These are phyloP conservation scores for Hypoxylon sp. DNA, from an alignment of 2,329 filamentous ascomycete species.

Conservation along the genomic window DNA sequence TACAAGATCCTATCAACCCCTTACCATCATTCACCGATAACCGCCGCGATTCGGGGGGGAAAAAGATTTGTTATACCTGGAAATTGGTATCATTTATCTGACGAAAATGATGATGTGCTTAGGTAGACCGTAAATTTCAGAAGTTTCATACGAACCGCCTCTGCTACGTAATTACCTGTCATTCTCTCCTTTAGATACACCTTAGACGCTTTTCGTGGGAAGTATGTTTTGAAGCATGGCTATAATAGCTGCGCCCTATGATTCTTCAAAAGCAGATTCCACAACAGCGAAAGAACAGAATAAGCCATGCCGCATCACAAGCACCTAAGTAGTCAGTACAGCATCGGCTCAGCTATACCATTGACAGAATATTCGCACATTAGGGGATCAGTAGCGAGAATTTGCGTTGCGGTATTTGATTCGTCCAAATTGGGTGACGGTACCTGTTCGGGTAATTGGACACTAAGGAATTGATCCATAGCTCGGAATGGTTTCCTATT, in stretches of 20 bases:
- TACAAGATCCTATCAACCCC: conserved; percentile 5
- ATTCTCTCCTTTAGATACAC: not conserved
- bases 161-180: not conserved
- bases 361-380: not conserved
- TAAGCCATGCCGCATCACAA: not conserved
- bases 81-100: not conserved
- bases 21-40: not conserved
- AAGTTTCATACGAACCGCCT: not conserved
- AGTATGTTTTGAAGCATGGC: not conserved
- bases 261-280: not conserved
- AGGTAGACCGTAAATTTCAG: not conserved
- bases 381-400: not conserved
- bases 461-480: not conserved
- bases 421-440: not conserved
- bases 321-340: not conserved
- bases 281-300: not conserved
- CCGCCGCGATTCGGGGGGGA: conserved; percentile 4
- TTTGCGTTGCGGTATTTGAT: not conserved
- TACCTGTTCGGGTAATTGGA: conserved; percentile 1
- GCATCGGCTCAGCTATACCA: not conserved
- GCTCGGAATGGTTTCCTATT: not conserved
- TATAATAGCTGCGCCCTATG: not conserved
- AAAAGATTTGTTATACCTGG: conserved; percentile 5
- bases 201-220: not conserved
- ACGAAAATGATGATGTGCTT: not conserved